These are phyloP conservation scores for Zarea fungicola DNA, from an alignment of 2,329 filamentous ascomycete genomes.

Conservation along the genomic window DNA sequence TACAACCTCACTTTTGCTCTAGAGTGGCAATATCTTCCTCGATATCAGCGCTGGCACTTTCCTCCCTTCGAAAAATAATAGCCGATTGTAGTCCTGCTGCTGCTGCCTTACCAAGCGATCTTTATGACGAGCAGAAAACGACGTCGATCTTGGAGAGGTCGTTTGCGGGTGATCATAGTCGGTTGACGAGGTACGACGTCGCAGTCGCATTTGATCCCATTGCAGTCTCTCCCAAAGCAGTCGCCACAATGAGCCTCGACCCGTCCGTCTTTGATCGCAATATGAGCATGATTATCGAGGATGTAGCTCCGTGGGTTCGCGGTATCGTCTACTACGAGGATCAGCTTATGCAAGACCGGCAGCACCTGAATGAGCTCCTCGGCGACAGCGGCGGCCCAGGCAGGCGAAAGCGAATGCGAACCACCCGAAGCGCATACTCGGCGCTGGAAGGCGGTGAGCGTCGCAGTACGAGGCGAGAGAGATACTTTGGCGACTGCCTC, in stretches of 20 bases:
- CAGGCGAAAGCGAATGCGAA: constrained; percentile 51
- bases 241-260: constrained; percentile 42
- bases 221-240: constrained; percentile 43
- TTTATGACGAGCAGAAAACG: constrained; percentile 25
- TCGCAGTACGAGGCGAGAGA: constrained; percentile 60
- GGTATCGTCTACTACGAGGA: constrained; percentile 74
- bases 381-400: constrained; percentile 58
- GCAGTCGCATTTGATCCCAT: constrained; percentile 58
- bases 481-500: constrained; percentile 62
- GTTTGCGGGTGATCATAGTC: constrained; percentile 23
- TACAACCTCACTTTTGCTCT: constrained; percentile 25
- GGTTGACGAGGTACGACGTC: constrained; percentile 46
- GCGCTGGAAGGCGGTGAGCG: constrained; percentile 72
- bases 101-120: neutral
- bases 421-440: constrained; percentile 68
- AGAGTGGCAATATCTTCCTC: constrained; percentile 24
- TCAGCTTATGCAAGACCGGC: constrained; percentile 61
- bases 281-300: constrained; percentile 59
- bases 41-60: constrained; percentile 26
- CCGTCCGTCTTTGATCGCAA: constrained; percentile 74
- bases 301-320: constrained; percentile 88
- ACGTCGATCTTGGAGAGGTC: constrained; percentile 34
- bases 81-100: constrained; percentile 22
- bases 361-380: constrained; percentile 56
- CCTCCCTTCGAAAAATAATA: constrained; percentile 13